A percentile compares a stretch with the other conserved stretches of the same genome.
These are phyloP conservation scores for Leccinum fallax DNA, from an alignment of 1,284 basidiomycete species.

Conservation along the genomic window DNA sequence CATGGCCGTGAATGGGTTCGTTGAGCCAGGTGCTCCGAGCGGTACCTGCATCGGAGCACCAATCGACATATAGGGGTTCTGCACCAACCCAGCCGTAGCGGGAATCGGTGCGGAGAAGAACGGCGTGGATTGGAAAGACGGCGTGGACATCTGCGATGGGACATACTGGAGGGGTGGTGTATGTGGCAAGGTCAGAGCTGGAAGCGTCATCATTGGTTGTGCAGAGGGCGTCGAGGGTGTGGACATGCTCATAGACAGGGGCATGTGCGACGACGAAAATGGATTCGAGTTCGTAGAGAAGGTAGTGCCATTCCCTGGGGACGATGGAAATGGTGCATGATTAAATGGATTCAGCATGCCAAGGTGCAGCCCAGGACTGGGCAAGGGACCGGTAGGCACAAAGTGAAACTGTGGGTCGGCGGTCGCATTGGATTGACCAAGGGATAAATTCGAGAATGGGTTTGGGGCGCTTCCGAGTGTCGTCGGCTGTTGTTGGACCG, in stretches of 20 bases:
- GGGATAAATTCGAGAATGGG: slow-evolving; percentile 24
- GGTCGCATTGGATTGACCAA: slow-evolving; percentile 6
- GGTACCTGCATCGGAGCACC: slow-evolving; percentile 10
- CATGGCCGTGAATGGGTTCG: slow-evolving; percentile 25
- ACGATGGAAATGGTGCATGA: slow-evolving; percentile 6
- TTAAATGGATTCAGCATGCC: slow-evolving; percentile 26
- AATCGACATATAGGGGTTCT: slow-evolving; percentile 12
- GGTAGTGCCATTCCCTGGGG: slow-evolving; percentile 4
- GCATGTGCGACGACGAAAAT: slow-evolving; percentile 16
- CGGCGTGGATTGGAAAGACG: slow-evolving; percentile 8
- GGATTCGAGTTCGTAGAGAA: slow-evolving; percentile 15
- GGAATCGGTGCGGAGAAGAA: slow-evolving; percentile 7
- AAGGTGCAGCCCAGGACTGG: slow-evolving; percentile 19
- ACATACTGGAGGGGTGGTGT: slow-evolving; percentile 5
- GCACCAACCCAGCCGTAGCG: not conserved
- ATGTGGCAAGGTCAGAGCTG: slow-evolving; percentile 14
- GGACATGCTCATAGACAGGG: slow-evolving; percentile 11
- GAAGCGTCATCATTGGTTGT: slow-evolving; percentile 7
- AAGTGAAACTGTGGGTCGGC: slow-evolving; percentile 12
- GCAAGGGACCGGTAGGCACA: slow-evolving; percentile 2
- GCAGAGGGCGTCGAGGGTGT: slow-evolving; percentile 8
- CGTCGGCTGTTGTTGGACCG: slow-evolving; percentile 12
- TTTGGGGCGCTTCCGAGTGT: slow-evolving; percentile 14
- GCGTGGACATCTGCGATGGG: slow-evolving; percentile 1
- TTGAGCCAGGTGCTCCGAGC: not conserved